Evolutionary conservation across 768 basidiomycete species (phyloP).

Genomic region (Podaxis carcinomalis): DNA sequence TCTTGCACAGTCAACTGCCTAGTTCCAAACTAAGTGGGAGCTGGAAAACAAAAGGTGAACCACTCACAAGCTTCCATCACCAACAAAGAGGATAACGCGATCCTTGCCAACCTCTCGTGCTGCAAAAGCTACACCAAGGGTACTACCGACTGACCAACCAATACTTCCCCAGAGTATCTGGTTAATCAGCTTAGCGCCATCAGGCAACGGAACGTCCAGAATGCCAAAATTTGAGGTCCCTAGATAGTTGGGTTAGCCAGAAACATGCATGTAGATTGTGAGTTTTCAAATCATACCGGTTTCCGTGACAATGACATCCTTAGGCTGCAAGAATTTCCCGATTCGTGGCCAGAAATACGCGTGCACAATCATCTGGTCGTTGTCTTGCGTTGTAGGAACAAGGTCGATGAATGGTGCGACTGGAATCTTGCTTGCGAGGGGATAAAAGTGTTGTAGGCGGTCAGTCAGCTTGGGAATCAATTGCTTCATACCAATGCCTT

Average conservation of each 20-base stretch:
- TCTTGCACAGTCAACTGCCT: constrained; percentile 83
- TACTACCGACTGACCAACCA: constrained; percentile 80
- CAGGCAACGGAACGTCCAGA: constrained; percentile 73
- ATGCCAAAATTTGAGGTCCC: constrained; percentile 85
- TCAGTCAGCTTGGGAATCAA: constrained; percentile 70
- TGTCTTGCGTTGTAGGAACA: constrained; percentile 44
- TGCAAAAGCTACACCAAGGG: constrained; percentile 76
- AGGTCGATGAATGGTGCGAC: constrained; percentile 42
- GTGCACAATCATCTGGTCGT: constrained; percentile 59
- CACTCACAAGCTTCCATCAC: constrained; percentile 75
- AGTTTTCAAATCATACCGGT: constrained; percentile 47
- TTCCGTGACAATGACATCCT: constrained; percentile 82
- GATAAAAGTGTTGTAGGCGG: constrained; percentile 39
- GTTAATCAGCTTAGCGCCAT: constrained; percentile 57
- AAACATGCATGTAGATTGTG: no score
- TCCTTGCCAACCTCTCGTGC: constrained; percentile 58
- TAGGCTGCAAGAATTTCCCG: constrained; percentile 61
- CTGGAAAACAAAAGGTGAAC: neutral
- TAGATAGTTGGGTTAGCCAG: constrained; percentile 12
- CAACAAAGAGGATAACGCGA: constrained; percentile 79
- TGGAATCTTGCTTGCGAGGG: constrained; percentile 33
- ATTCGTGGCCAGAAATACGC: constrained; percentile 83
- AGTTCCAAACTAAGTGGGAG: neutral
- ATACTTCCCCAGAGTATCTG: constrained; percentile 93
- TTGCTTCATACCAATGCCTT: constrained; percentile 69